A percentile compares a stretch with the other conserved stretches of the same genome.
phyloP scores from a whole-genome alignment of 164 flowering plant genomes.

The Piper betle region DNA sequence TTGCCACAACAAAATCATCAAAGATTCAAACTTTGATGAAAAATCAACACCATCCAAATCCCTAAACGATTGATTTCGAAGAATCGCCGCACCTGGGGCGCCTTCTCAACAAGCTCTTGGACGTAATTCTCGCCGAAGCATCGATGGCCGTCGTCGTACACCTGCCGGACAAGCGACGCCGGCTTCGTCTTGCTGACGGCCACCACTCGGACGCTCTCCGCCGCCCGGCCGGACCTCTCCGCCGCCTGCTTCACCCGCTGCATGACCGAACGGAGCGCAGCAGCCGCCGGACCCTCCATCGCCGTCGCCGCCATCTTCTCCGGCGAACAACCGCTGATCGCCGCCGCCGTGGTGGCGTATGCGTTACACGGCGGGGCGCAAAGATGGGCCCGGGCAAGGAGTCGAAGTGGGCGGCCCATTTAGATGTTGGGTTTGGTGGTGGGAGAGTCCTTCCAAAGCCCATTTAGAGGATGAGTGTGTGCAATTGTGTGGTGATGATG shows the following conservation, averaged over 20 bases:
- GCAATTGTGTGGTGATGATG: not conserved
- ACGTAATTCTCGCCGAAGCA: conserved; percentile 93
- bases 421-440: not conserved
- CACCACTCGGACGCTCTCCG: conserved; percentile 49
- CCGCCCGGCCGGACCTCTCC: conserved; percentile 43
- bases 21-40: not conserved
- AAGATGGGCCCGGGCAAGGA: not conserved
- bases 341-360: not conserved
- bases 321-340: not conserved
- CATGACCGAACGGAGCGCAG: conserved; percentile 65
- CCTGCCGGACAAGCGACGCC: conserved; percentile 49
- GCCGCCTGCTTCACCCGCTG: conserved; percentile 61
- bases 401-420: not conserved
- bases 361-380: not conserved
- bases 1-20: not conserved
- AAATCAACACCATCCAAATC: not conserved
- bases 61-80: not conserved
- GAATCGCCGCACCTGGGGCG: conserved; percentile 50
- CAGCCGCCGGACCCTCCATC: conserved; percentile 40
- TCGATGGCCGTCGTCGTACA: conserved; percentile 90
- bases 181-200: conserved; percentile 93
- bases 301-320: conserved; percentile 12
- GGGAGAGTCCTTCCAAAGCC: no score
- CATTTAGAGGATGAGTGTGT: no score
- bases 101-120: conserved; percentile 80